A percentile compares a stretch with the other conserved stretches of the same genome.
Evolutionary conservation across 306 rosid species (phyloP).

Genomic region (Rosa rugosa): DNA sequence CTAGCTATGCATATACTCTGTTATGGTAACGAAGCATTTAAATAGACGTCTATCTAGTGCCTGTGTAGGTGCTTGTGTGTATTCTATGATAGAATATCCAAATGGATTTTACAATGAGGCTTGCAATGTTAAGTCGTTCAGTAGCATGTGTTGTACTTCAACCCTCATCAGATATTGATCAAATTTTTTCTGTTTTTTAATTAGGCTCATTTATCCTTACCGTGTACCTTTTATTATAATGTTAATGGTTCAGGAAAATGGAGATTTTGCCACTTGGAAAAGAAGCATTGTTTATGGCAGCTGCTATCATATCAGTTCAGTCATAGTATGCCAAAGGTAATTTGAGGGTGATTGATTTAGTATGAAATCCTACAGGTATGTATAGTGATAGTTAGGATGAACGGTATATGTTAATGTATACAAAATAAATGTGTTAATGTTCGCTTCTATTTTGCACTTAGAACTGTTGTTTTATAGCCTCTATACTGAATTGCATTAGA

Average conservation of each 20-base stretch:
- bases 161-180: background rate
- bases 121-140: background rate
- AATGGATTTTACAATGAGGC: background rate
- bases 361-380: too few species aligned
- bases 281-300: slow-evolving; percentile 76
- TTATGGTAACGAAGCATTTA: background rate
- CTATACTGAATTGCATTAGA: too few species aligned
- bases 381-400: too few species aligned
- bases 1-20: background rate
- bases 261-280: slow-evolving; percentile 56
- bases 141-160: background rate
- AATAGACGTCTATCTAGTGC: background rate
- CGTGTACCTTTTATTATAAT: slow-evolving; percentile 15
- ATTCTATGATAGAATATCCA: background rate
- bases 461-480: too few species aligned
- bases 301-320: slow-evolving; percentile 50
- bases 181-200: background rate
- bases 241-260: slow-evolving; percentile 49
- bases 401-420: too few species aligned
- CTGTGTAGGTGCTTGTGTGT: background rate
- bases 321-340: slow-evolving; percentile 22
- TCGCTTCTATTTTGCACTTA: too few species aligned
- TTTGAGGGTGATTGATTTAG: background rate
- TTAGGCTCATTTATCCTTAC: slow-evolving; percentile 65
- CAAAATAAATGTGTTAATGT: too few species aligned